Percentiles rank a stretch among this genome's conserved stretches.
Conservation (phyloP, 768 basidiomycete species). For the Suillus alpinus region DNA sequence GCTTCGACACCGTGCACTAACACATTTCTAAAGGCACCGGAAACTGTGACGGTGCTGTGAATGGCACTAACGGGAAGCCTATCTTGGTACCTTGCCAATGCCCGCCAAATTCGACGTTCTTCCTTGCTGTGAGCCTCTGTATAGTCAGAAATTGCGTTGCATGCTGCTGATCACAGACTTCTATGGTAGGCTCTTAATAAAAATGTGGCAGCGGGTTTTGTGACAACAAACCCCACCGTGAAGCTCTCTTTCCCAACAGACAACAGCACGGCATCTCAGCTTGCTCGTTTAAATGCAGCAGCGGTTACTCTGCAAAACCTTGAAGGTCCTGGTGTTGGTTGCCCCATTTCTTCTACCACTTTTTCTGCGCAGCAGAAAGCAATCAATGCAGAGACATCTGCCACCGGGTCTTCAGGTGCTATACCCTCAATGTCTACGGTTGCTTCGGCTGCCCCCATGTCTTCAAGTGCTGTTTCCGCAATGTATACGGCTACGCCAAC, state of each 20-base stretch:
- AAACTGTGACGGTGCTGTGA: conserved; percentile 66
- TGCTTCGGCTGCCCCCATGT: neutral
- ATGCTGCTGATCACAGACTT: neutral
- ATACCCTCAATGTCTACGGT: neutral
- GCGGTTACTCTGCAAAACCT: conserved; percentile 74
- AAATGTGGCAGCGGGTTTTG: conserved; percentile 61
- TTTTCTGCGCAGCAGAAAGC: conserved; percentile 40
- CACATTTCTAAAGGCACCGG: conserved; percentile 45
- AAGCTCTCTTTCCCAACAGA: conserved; percentile 62
- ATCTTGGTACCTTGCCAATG: conserved; percentile 65
- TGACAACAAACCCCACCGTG: conserved; percentile 63
- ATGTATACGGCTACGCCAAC: neutral
- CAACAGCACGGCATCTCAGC: conserved; percentile 47
- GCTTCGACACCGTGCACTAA: neutral
- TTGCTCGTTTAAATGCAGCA: conserved; percentile 56
- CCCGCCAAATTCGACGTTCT: conserved; percentile 53
- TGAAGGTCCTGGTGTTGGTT: conserved; percentile 63
- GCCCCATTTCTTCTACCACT: conserved; percentile 64
- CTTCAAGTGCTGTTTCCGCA: neutral
- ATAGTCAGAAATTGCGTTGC: conserved; percentile 10
- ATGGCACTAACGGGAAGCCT: conserved; percentile 51
- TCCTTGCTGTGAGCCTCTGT: conserved; percentile 41
- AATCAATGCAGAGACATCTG: conserved; percentile 18
- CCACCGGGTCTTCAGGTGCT: conserved; percentile 1
- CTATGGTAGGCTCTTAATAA: conserved; percentile 39